Evolutionary conservation across 257 asterid species (phyloP), one percentile per base, ranked within the genome.

Genomic region (Ocimum tenuiflorum): DNA sequence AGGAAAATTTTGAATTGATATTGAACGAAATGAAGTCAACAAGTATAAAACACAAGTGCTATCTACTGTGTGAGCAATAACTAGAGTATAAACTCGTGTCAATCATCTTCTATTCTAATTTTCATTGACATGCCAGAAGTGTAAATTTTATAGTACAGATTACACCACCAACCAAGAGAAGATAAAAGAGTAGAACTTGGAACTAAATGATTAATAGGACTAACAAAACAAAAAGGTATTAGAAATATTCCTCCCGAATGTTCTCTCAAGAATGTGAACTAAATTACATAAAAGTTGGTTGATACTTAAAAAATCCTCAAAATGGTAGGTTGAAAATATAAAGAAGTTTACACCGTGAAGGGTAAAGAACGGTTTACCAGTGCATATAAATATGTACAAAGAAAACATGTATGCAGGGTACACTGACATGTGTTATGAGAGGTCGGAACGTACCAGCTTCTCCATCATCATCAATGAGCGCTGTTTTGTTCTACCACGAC

Each of bases 391-490:
- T 27, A 27, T 43, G 52, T 54, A 53, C 49, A 11, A 43, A 49
- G 42, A 59, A 39, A 22, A 27, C 50, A 19, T 42, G 60, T 14
- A 60, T 17, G 67, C 68, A 49, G 65, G 17, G 29, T 4, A 51
- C 3, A 59, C 23, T 18, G 35, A 41, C 63, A 43, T 41, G 27
- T 52, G 47, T 22, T 63, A 23, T 15, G 42, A 18, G 33, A 62
- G 62, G 13, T 14, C 41, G 46, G 36, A 12, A 23, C 8, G 27
- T 84, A 88, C 96, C 89, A 90, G 77, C 60, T 90, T 76, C 52
- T 86, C 94, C 97, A 94, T 86, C 94, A 84, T 87, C 80, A 86
- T 35, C 67, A 90, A 49, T 0, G 99, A 90, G 18, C 99, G 99
- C 81, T 94, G 94, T 83, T 84, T 94, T 65, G 96, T 94, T 75